Conservation (phyloP, 225 moss, liverwort and hornwort genomes). For the Anthoceros angustus region DNA sequence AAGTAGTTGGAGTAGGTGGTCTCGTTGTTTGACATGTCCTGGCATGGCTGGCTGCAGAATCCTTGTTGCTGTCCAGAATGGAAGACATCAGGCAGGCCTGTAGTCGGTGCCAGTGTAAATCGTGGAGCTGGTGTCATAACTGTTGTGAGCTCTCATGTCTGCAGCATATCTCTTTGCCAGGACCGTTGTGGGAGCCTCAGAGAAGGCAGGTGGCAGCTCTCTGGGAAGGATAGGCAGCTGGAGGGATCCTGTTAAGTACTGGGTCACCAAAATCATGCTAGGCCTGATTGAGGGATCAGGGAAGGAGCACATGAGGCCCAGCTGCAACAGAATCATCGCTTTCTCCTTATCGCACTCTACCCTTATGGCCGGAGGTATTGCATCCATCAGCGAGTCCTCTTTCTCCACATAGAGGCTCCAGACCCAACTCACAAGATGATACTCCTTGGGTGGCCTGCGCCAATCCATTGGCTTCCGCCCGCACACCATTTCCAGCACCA, state of each 20-base stretch:
- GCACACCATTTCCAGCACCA: constrained; percentile 8
- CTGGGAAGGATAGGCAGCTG: constrained; percentile 8
- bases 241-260: constrained; percentile 13
- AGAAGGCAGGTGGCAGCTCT: background rate
- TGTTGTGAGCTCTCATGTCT: too few species aligned
- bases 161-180: too few species aligned
- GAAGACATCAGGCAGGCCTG: too few species aligned
- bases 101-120: too few species aligned
- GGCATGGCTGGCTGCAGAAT: too few species aligned
- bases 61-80: too few species aligned
- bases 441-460: background rate
- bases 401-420: constrained; percentile 6
- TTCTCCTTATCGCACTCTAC: background rate
- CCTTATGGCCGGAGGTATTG: constrained; percentile 13
- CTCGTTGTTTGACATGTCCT: too few species aligned
- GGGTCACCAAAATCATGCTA: constrained; percentile 22
- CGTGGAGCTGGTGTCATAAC: too few species aligned
- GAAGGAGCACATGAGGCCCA: constrained; percentile 32
- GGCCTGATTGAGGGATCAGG: constrained; percentile 26
- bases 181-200: background rate
- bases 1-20: too few species aligned
- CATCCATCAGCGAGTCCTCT: constrained; percentile 11
- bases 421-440: constrained; percentile 9
- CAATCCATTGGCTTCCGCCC: constrained; percentile 9
- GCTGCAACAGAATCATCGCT: constrained; percentile 16